Evolutionary conservation across 176 grass and related monocot genomes (phyloP), one percentile per base, ranked within the genome.

Genomic region (Oryza brachyantha): DNA sequence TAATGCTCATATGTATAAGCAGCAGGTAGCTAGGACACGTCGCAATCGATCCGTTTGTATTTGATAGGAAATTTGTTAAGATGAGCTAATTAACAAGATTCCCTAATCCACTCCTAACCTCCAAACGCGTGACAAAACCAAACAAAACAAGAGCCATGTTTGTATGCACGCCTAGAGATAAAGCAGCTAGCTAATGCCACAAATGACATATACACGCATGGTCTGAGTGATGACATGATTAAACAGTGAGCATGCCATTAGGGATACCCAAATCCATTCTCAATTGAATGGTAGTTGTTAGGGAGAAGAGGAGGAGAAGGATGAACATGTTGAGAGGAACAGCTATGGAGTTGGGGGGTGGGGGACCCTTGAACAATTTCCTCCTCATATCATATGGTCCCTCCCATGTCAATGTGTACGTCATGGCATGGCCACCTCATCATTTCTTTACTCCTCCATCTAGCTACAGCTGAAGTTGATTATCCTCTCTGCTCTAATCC

Each of bases 21-120:
- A 57, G 52, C 21, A 21, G 24, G 52, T 8, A 57, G 52, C 21
- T 57, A 57, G n/a, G 2, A 24, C 7, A 24, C 37, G 22, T 68
- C 64, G 9, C 34, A n/a, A 7, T 66, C 64, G 8, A 38, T 66
- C 34, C 5, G 21, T 64, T 21, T 63, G 28, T 29, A 32, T 52
- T 52, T 7, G 16, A 32, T 32, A 63, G 13, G 61, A 31, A 35
- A 16, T 17, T 17, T 70, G 68, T 64, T 61, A 46, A 65, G 78
- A 58, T 48, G 54, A 24, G 17, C 13, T 78, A 69, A 40, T 19
- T 78, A 69, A 40, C 25, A 64, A 77, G 19, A 65, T 38, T 45
- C 66, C 71, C 80, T 70, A 41, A 81, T 82, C 85, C 73, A 72
- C 65, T 66, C 32, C 57, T 5, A 3, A 34, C 55, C 78, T 71